phyloP scores from a whole-genome alignment of 2,329 filamentous ascomycete species.

The Epichloe baconii region DNA sequence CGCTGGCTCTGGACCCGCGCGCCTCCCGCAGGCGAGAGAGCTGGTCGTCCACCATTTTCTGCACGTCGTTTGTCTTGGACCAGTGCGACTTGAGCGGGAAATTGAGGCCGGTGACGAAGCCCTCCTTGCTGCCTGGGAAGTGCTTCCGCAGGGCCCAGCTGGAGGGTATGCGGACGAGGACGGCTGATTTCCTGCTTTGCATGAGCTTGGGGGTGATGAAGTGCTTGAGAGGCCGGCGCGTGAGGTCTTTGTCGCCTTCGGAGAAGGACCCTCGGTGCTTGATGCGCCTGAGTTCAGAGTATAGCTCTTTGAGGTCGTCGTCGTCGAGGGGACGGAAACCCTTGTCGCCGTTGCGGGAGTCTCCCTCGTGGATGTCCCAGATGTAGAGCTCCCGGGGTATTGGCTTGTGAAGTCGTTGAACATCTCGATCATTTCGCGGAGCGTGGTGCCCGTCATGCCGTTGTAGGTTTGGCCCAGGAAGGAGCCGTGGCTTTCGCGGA shows the following conservation, averaged over 20 bases:
- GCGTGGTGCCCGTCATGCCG: conserved; percentile 14
- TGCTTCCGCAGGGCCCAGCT: conserved; percentile 8
- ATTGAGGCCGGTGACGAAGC: conserved; percentile 14
- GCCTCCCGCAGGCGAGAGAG: conserved; percentile 6
- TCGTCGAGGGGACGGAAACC: background rate
- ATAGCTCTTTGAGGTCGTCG: conserved; percentile 8
- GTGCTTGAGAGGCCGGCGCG: conserved; percentile 11
- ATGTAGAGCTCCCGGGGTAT: conserved; percentile 22
- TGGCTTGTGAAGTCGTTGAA: conserved; percentile 17
- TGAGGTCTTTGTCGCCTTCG: conserved; percentile 12
- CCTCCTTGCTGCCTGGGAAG: conserved; percentile 15
- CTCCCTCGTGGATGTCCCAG: conserved; percentile 14
- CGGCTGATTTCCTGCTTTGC: conserved; percentile 10
- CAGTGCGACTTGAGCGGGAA: conserved; percentile 15
- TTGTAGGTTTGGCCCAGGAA: conserved; percentile 8
- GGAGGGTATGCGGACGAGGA: conserved; percentile 16
- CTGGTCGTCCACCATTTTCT: conserved; percentile 12
- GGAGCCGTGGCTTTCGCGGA: conserved; percentile 12
- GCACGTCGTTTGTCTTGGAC: conserved; percentile 9
- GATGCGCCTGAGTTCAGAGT: conserved; percentile 11
- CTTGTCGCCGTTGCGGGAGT: conserved; percentile 3
- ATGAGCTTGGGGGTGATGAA: conserved; percentile 11
- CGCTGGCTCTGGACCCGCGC: conserved; percentile 6
- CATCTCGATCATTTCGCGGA: conserved; percentile 15
- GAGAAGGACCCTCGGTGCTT: conserved; percentile 12